Conservation (phyloP, 768 basidiomycete genomes). For the Chiua virens region DNA sequence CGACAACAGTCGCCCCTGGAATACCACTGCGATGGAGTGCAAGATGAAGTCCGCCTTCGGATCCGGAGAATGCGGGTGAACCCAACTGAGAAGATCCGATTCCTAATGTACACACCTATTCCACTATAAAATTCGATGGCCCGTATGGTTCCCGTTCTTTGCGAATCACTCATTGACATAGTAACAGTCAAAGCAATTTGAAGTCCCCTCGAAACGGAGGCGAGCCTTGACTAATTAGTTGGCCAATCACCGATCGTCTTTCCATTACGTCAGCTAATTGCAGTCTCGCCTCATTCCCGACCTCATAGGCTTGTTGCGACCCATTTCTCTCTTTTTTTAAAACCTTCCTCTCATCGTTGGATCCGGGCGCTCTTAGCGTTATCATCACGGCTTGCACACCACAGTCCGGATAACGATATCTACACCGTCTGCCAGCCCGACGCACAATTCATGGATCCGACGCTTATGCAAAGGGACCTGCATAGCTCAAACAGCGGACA, state of each 20-base stretch:
- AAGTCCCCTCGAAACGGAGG: too few species aligned
- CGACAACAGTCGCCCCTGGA: conserved; percentile 45
- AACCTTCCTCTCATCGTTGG: conserved; percentile 2
- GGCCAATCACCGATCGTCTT: conserved; percentile 5
- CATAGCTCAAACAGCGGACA: conserved; percentile 3
- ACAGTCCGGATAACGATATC: not conserved
- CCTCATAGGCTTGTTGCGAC: not conserved
- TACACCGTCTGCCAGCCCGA: not conserved
- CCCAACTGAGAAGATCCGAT: not conserved
- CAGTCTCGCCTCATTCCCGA: conserved; percentile 13
- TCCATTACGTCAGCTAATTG: conserved; percentile 23
- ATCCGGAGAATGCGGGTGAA: conserved; percentile 1
- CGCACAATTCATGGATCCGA: conserved; percentile 8
- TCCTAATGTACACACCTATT: conserved; percentile 56
- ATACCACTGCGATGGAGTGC: conserved; percentile 57
- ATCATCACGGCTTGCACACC: not conserved
- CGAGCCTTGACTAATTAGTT: not conserved
- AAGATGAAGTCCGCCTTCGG: conserved; percentile 69
- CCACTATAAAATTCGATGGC: conserved; percentile 76
- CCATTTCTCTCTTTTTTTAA: conserved; percentile 7
- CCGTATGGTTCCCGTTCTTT: conserved; percentile 8
- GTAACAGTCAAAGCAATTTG: not conserved
- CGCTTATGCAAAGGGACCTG: not conserved
- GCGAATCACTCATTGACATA: conserved; percentile 5
- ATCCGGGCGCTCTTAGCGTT: not conserved